A percentile compares a stretch with the other conserved stretches of the same genome.
These are phyloP conservation scores for Leucoagaricus sp. DNA, from an alignment of 1,284 basidiomycete species.

Conservation along the genomic window DNA sequence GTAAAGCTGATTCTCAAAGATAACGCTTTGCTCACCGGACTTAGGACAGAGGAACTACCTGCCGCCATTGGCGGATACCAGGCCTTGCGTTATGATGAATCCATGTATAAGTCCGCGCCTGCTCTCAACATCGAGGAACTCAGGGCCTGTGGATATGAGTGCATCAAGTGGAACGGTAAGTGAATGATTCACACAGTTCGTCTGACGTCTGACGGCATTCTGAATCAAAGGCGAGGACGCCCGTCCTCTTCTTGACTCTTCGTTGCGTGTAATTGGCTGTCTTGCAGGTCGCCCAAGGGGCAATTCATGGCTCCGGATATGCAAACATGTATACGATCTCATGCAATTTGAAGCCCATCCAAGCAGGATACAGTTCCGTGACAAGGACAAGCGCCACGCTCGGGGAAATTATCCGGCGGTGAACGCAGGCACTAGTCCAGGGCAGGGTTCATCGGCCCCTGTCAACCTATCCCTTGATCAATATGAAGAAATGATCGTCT, in stretches of 20 bases:
- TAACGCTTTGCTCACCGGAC: too few species aligned
- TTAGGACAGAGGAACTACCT: too few species aligned
- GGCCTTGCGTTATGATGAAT: too few species aligned
- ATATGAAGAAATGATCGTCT: not conserved
- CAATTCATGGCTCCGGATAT: not conserved
- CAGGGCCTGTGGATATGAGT: not conserved
- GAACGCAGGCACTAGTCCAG: not conserved
- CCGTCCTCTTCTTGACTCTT: not conserved
- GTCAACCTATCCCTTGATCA: not conserved
- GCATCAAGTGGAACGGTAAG: not conserved
- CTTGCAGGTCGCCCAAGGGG: not conserved
- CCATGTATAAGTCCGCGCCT: too few species aligned
- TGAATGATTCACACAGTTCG: too few species aligned
- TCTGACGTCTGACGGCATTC: too few species aligned
- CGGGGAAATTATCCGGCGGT: not conserved
- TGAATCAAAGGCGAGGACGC: not conserved
- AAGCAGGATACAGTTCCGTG: not conserved
- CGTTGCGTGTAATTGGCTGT: not conserved
- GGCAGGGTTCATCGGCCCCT: conserved; percentile 2
- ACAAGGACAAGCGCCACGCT: not conserved
- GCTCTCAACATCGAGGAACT: not conserved
- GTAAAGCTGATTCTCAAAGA: too few species aligned
- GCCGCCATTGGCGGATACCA: too few species aligned
- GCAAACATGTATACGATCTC: not conserved
- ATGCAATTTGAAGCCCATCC: not conserved